A percentile compares a stretch with the other conserved stretches of the same genome.
phyloP scores from a whole-genome alignment of 805 yeast species.

The Grigorovia yakushimaensis region DNA sequence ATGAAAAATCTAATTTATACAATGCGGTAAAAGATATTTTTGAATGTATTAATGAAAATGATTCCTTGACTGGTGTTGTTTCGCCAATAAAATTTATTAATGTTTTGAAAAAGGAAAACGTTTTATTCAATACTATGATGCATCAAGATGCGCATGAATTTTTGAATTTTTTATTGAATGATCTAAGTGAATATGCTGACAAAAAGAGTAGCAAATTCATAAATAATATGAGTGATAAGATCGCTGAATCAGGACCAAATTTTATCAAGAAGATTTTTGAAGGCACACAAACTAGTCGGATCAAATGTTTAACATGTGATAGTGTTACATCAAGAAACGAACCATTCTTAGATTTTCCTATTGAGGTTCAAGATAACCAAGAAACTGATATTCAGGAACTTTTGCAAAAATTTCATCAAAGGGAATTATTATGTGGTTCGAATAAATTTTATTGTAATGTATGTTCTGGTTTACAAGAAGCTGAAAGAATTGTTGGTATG shows the following conservation, averaged over 20 bases:
- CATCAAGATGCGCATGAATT: conserved; percentile 99
- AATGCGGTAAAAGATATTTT: conserved; percentile 74
- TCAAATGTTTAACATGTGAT: conserved; percentile 88
- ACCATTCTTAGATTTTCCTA: conserved; percentile 72
- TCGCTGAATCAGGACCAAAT: conserved; percentile 20
- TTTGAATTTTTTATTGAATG: conserved; percentile 75
- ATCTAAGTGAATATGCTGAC: conserved; percentile 41
- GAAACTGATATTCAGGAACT: conserved; percentile 54
- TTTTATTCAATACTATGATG: conserved; percentile 80
- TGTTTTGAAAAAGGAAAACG: conserved; percentile 72
- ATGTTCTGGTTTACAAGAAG: conserved; percentile 88
- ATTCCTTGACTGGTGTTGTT: conserved; percentile 66
- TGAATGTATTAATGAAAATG: conserved; percentile 68
- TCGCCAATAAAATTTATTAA: conserved; percentile 70
- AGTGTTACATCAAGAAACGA: conserved; percentile 74
- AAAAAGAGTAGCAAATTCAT: background rate
- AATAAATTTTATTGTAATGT: conserved; percentile 89
- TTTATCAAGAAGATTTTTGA: conserved; percentile 68
- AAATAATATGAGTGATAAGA: background rate
- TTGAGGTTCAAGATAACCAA: conserved; percentile 73
- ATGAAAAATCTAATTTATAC: conserved; percentile 36
- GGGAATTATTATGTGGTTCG: conserved; percentile 73
- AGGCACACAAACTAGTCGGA: conserved; percentile 78
- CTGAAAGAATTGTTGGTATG: conserved; percentile 79
- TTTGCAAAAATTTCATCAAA: conserved; percentile 48